Evolutionary conservation across 1,284 basidiomycete genomes (phyloP).

Genomic region (Melampsora larici-populina): DNA sequence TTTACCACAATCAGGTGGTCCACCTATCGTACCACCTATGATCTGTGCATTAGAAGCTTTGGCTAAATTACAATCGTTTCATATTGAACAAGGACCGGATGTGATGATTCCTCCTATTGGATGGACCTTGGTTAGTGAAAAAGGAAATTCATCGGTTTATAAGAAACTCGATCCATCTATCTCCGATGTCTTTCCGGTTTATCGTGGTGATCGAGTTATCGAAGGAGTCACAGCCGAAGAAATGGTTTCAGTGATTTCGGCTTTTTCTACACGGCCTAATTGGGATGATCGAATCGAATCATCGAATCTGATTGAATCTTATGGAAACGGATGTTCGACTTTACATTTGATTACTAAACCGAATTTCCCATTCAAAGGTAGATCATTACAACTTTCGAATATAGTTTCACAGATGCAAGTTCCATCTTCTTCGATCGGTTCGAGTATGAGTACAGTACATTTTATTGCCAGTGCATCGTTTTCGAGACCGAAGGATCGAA

Average conservation of each 20-base stretch:
- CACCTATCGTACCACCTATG: constrained; percentile 60
- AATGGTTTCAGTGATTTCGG: constrained; percentile 66
- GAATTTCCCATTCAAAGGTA: constrained; percentile 82
- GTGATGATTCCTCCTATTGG: constrained; percentile 60
- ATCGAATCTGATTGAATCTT: constrained; percentile 69
- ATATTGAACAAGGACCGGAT: constrained; percentile 60
- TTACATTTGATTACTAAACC: constrained; percentile 55
- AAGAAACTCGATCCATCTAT: constrained; percentile 72
- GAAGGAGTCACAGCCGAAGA: constrained; percentile 94
- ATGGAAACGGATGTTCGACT: constrained; percentile 71
- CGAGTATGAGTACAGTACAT: constrained; percentile 55
- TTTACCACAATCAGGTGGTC: background rate
- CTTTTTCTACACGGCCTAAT: constrained; percentile 68
- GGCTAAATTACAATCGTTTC: constrained; percentile 71
- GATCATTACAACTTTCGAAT: constrained; percentile 77
- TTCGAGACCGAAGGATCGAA: constrained; percentile 64
- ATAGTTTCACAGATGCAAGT: constrained; percentile 65
- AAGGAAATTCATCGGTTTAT: constrained; percentile 70
- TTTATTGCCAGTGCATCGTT: constrained; percentile 56
- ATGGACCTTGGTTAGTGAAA: constrained; percentile 78
- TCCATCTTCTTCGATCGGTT: constrained; percentile 55
- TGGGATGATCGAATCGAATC: constrained; percentile 84
- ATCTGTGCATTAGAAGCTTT: constrained; percentile 74
- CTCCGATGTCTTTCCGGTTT: constrained; percentile 76
- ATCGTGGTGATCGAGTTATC: constrained; percentile 85